These are phyloP conservation scores for Trichoderma koningii DNA, from an alignment of 2,329 filamentous ascomycete species.

Conservation along the genomic window DNA sequence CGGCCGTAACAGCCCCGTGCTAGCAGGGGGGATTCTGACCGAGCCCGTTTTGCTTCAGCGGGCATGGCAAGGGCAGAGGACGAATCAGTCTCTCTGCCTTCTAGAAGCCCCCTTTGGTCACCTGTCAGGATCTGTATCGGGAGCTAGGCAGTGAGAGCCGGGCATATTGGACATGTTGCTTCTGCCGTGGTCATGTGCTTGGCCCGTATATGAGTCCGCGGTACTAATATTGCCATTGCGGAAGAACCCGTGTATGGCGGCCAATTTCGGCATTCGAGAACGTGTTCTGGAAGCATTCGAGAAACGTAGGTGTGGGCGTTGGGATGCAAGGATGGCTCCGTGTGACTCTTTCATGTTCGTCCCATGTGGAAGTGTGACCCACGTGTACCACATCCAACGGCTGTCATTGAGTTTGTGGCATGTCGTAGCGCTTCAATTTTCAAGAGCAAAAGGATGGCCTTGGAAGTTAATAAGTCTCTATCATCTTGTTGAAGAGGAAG, in stretches of 20 bases:
- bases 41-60: constrained; percentile 12
- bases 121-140: constrained; percentile 21
- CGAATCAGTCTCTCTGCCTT: constrained; percentile 11
- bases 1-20: constrained; percentile 18
- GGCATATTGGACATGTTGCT: constrained; percentile 4
- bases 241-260: neutral
- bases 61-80: neutral
- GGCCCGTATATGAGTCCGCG: neutral
- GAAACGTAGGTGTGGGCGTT: neutral
- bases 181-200: constrained; percentile 5
- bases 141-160: neutral
- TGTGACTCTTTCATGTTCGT: neutral
- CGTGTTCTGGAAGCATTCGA: neutral
- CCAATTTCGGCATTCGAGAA: constrained; percentile 11
- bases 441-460: neutral
- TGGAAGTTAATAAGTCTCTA: neutral
- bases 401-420: neutral
- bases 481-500: constrained; percentile 2
- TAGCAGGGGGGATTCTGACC: constrained; percentile 2
- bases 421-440: too few relatives aligned
- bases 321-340: neutral
- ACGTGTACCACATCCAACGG: neutral
- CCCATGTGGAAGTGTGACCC: neutral
- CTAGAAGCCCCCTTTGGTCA: constrained; percentile 24
- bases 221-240: too few relatives aligned